Conservation (phyloP, 345 rosid genomes). For the Gossypium anomalum region DNA sequence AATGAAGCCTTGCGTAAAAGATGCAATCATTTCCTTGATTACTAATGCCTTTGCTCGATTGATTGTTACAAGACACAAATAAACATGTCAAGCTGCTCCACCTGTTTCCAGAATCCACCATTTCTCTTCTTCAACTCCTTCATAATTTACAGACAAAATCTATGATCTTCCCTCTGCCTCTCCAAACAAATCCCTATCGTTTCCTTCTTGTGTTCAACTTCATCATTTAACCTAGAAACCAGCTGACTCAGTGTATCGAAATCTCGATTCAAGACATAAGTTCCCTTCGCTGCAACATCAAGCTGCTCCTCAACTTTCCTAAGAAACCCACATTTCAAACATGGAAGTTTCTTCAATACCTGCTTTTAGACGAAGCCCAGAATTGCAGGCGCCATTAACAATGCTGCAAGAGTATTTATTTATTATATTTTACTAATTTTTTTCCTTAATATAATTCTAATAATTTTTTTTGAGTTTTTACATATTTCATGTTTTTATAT, state of each 20-base stretch:
- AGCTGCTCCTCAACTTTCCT: constrained; percentile 31
- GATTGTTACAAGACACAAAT: constrained; percentile 37
- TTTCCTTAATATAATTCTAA: too few species aligned
- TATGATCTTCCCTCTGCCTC: constrained; percentile 20
- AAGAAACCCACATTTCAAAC: constrained; percentile 22
- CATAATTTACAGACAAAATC: constrained; percentile 24
- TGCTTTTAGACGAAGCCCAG: constrained; percentile 28
- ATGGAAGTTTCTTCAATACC: constrained; percentile 7
- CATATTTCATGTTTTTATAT: too few species aligned
- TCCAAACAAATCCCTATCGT: constrained; percentile 33
- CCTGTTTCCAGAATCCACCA: constrained; percentile 31
- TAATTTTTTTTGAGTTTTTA: too few species aligned
- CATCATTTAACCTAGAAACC: constrained; percentile 42
- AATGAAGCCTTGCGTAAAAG: constrained; percentile 1
- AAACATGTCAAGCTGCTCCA: constrained; percentile 41
- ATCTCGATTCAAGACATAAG: constrained; percentile 39
- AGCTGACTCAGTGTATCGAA: constrained; percentile 43
- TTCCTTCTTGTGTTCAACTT: constrained; percentile 38
- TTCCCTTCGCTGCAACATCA: constrained; percentile 37
- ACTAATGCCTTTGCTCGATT: constrained; percentile 38
- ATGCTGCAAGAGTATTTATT: constrained; percentile 24
- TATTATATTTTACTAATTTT: too few species aligned
- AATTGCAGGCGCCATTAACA: constrained; percentile 30
- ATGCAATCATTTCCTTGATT: constrained; percentile 25
- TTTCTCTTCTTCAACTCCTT: constrained; percentile 36